Percentiles rank a stretch among this genome's conserved stretches.
phyloP scores from a whole-genome alignment of 768 basidiomycete genomes.

The Kwoniella pini region DNA sequence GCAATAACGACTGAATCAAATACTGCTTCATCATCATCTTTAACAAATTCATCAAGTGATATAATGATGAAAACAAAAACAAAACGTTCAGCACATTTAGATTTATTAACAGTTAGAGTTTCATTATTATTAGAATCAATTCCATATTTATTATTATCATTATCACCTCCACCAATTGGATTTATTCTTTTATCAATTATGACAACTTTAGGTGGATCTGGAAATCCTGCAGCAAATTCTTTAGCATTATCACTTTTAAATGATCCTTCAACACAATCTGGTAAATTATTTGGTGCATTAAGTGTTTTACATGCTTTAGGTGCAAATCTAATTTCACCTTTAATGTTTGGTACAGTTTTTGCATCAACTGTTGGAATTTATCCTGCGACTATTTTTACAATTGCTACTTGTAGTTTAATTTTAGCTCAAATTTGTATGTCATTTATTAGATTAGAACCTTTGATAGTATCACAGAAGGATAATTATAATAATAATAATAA shows the following conservation, averaged over 20 bases:
- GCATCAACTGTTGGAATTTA: conserved; percentile 69
- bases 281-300: conserved; percentile 76
- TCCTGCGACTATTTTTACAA: conserved; percentile 70
- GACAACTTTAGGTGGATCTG: conserved; percentile 65
- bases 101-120: conserved; percentile 67
- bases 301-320: conserved; percentile 71
- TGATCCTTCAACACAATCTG: conserved; percentile 62
- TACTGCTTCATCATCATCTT: neutral
- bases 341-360: conserved; percentile 71
- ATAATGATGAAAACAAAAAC: neutral
- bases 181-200: conserved; percentile 63
- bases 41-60: no score
- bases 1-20: neutral
- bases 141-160: conserved; percentile 60
- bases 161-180: conserved; percentile 58
- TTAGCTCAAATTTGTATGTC: conserved; percentile 28
- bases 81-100: conserved; percentile 58
- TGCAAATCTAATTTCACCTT: conserved; percentile 68
- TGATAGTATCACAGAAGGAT: no score
- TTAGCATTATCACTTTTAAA: conserved; percentile 66
- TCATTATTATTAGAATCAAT: conserved; percentile 65
- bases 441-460: conserved; percentile 28
- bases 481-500: conserved; percentile 11
- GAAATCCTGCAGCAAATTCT: conserved; percentile 68
- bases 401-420: conserved; percentile 56